Base-by-base conservation (phyloP, 768 basidiomycete species). In the Leccinum disarticulatum region DNA sequence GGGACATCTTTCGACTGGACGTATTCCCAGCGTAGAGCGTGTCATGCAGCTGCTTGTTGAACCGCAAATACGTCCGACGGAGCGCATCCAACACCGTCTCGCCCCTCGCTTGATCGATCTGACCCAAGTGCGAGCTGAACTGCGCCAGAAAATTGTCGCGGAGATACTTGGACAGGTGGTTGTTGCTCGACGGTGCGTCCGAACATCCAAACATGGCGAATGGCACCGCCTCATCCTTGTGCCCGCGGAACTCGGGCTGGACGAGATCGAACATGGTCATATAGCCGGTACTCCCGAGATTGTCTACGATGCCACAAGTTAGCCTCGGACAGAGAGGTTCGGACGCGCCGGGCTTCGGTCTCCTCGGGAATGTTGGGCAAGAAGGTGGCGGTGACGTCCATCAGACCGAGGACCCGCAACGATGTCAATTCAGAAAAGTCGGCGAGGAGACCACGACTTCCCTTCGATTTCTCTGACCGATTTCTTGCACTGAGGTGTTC, bases 271-370 rank as follows among this genome's bases (percentile, higher is more conserved):
- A 83, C 86, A 96, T 93, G 51, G 22, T 88, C 47, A 98, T 81
- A 56, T 86, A 84, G 51, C 94, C 90, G 60, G 84, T 82, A 58
- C 78, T 80, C 19, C 95, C 95, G 41, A 98, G 78, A 15, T 89
- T 91, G 68, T 99, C 97, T 0, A 96, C 92, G 57, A 99, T 96
- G 15, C 96, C 97, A 66, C 98, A 98, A 27, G 89, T 90, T 91
- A 58, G 98, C 87, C 35, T 90, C 90, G 2, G 92, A 92, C 31
- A 86, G 79, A 4, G 95, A 97, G 1, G 94, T 96, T 49, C 97
- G 88, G 3, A 99, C 88, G 0, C 97, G 90, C 15, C 95, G 86
- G 56, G 94, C 90, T 56, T 94, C 91, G 63, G 79, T 88, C 70
- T 95, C 93, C 64, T 91, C 89, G 51, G 91, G 90, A 52, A 91